These are phyloP conservation scores for Fusarium multiceps DNA, from an alignment of 2,329 filamentous ascomycete species.

Conservation along the genomic window DNA sequence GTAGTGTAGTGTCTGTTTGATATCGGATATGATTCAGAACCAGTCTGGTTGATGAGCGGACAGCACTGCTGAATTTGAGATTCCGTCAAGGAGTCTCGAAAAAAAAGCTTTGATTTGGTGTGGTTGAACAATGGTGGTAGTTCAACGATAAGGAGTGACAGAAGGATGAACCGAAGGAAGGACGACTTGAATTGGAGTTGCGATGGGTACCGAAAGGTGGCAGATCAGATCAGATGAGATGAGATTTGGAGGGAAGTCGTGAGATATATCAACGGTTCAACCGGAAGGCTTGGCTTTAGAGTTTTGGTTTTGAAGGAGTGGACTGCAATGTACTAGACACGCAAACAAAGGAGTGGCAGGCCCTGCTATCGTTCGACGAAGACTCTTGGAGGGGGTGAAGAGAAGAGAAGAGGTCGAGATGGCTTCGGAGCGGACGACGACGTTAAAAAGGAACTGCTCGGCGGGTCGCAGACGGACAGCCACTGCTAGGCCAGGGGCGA, in stretches of 20 bases:
- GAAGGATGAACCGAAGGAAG: constrained; percentile 40
- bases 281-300: constrained; percentile 42
- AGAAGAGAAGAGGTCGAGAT: constrained; percentile 36
- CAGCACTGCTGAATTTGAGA: constrained; percentile 41
- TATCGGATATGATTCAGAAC: constrained; percentile 43
- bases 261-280: constrained; percentile 46
- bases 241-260: constrained; percentile 35
- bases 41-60: constrained; percentile 42
- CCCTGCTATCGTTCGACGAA: constrained; percentile 45
- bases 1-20: constrained; percentile 14
- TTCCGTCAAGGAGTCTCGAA: constrained; percentile 45
- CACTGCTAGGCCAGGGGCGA: constrained; percentile 35
- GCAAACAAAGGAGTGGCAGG: constrained; percentile 47
- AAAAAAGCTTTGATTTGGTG: constrained; percentile 22
- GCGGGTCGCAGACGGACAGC: constrained; percentile 39
- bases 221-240: constrained; percentile 10
- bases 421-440: constrained; percentile 41
- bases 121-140: constrained; percentile 41
- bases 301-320: constrained; percentile 46
- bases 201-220: constrained; percentile 27
- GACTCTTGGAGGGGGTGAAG: constrained; percentile 46
- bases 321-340: constrained; percentile 50
- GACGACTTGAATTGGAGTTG: constrained; percentile 39
- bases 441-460: constrained; percentile 48
- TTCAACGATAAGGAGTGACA: constrained; percentile 43